A percentile compares a stretch with the other conserved stretches of the same genome.
Conservation (phyloP, 2,329 filamentous ascomycete species). For the Paraphaeosphaeria minitans region DNA sequence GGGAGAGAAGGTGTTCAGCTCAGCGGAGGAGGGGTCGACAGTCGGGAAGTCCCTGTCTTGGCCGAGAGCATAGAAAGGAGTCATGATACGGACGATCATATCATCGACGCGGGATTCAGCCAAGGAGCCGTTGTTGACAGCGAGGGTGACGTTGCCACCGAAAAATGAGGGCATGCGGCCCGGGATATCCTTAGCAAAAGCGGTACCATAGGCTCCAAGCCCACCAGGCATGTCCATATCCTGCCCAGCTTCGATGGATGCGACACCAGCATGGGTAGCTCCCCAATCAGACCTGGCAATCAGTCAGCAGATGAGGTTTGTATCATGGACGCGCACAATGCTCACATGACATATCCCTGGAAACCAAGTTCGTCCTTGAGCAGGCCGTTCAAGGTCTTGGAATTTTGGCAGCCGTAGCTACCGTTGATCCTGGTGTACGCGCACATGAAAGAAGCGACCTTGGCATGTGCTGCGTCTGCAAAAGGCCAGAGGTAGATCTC, state of each 20-base stretch:
- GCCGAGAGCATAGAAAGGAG: constrained; percentile 51
- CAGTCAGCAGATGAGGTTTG: constrained; percentile 17
- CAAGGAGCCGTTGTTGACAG: constrained; percentile 49
- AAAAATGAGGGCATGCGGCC: constrained; percentile 37
- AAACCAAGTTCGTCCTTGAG: constrained; percentile 60
- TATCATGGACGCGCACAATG: constrained; percentile 46
- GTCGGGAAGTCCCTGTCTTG: constrained; percentile 50
- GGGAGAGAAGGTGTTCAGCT: constrained; percentile 48
- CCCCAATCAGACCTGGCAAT: constrained; percentile 51
- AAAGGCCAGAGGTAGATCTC: constrained; percentile 58
- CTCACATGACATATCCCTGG: constrained; percentile 57
- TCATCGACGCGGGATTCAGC: constrained; percentile 49
- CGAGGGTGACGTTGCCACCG: constrained; percentile 44
- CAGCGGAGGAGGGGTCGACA: constrained; percentile 40
- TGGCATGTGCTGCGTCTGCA: constrained; percentile 63
- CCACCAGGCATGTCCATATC: constrained; percentile 54
- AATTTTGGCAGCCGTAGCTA: constrained; percentile 41
- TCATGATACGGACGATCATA: constrained; percentile 55
- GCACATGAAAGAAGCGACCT: constrained; percentile 66
- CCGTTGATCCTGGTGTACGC: constrained; percentile 46
- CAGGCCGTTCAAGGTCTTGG: constrained; percentile 53
- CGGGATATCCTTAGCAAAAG: constrained; percentile 23
- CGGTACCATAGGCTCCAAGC: constrained; percentile 35
- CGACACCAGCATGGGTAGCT: constrained; percentile 52
- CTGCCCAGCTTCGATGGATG: constrained; percentile 54